These are phyloP conservation scores for Lithohypha guttulata DNA, from an alignment of 2,329 filamentous ascomycete genomes.

Conservation along the genomic window DNA sequence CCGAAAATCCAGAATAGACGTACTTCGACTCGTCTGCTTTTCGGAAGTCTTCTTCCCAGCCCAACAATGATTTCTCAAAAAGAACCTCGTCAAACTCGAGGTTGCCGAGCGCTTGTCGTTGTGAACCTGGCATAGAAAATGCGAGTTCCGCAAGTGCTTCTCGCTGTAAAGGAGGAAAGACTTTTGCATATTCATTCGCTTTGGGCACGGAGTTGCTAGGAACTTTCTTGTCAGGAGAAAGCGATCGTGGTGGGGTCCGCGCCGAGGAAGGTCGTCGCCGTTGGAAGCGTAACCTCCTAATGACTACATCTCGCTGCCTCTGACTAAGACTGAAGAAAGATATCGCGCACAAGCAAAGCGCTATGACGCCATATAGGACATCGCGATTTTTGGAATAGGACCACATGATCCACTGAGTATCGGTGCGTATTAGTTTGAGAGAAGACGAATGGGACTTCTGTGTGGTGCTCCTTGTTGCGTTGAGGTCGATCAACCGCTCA, in stretches of 20 bases:
- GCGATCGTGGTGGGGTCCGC: constrained; percentile 42
- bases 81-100: constrained; percentile 25
- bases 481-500: too few species aligned
- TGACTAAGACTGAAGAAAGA: constrained; percentile 24
- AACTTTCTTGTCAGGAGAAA: constrained; percentile 40
- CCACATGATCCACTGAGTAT: neutral
- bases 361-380: constrained; percentile 2
- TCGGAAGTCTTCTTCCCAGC: constrained; percentile 33
- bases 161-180: constrained; percentile 44
- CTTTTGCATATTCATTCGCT: constrained; percentile 33
- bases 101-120: constrained; percentile 14
- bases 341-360: constrained; percentile 9
- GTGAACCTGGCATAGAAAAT: constrained; percentile 16
- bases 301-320: constrained; percentile 30
- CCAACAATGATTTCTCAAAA: constrained; percentile 28
- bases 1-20: constrained; percentile 59
- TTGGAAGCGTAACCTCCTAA: constrained; percentile 30
- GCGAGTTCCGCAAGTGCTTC: constrained; percentile 32
- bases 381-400: neutral
- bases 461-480: neutral
- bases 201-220: constrained; percentile 22
- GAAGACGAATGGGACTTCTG: too few species aligned
- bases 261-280: constrained; percentile 37
- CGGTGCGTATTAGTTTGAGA: too few species aligned
- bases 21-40: constrained; percentile 33